Conservation (phyloP, 441 rosid genomes). For the Euphorbia celastroides region DNA sequence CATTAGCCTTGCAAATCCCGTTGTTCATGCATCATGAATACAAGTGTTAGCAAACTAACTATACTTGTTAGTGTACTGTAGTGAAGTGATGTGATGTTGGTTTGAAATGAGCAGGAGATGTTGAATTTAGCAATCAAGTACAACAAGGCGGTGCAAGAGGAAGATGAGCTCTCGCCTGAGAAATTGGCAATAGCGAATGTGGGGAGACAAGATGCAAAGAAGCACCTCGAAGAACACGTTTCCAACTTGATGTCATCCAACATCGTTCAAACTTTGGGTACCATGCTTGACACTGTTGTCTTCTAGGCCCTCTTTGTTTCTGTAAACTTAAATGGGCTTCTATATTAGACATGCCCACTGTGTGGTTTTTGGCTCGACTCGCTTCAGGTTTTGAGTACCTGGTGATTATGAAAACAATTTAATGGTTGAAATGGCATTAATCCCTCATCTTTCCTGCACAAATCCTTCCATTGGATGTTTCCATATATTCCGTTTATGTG, state of each 20-base stretch:
- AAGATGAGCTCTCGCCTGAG: constrained; percentile 88
- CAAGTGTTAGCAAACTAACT: not conserved
- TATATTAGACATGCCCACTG: no score
- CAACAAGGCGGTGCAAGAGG: constrained; percentile 96
- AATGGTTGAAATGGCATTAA: not conserved
- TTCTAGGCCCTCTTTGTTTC: constrained; percentile 38
- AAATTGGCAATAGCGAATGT: constrained; percentile 94
- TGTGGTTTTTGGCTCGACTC: no score
- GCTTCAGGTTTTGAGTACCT: not conserved
- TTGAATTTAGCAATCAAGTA: constrained; percentile 73
- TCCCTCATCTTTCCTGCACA: not conserved
- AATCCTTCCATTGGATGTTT: not conserved
- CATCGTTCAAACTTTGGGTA: constrained; percentile 91
- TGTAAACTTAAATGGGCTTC: no score
- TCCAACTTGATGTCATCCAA: constrained; percentile 96
- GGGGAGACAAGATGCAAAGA: constrained; percentile 97
- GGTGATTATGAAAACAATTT: constrained; percentile 1
- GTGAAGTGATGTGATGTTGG: not conserved
- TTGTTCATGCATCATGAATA: not conserved
- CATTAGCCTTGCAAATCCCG: not conserved
- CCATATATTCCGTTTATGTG: not conserved
- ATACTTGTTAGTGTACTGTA: not conserved
- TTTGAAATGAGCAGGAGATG: constrained; percentile 64
- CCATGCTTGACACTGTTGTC: constrained; percentile 93
- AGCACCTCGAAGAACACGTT: constrained; percentile 90